A percentile compares a stretch with the other conserved stretches of the same genome.
Conservation (phyloP, 345 rosid species). For the Gynandropsis gynandra region DNA sequence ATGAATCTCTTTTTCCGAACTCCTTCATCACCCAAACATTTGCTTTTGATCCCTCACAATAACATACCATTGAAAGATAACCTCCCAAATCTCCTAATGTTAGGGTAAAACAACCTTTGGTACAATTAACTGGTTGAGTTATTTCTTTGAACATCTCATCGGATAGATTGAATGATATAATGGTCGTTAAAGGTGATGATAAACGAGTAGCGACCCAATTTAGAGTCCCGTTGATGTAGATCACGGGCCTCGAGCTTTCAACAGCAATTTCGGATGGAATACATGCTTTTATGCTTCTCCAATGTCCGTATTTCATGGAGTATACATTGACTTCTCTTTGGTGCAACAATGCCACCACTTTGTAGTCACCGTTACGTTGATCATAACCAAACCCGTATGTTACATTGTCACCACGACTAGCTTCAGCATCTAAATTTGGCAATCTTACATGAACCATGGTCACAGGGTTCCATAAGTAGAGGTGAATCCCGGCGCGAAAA, state of each 20-base stretch:
- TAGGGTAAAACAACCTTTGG: slow-evolving; percentile 20
- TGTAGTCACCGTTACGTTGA: slow-evolving; percentile 24
- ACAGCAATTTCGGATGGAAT: slow-evolving; percentile 7
- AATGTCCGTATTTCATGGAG: slow-evolving; percentile 21
- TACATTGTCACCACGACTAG: slow-evolving; percentile 2
- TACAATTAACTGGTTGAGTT: slow-evolving; percentile 17
- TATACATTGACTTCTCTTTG: slow-evolving; percentile 21
- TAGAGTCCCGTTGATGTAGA: slow-evolving; percentile 26
- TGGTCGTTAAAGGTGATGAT: slow-evolving; percentile 13
- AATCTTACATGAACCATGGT: slow-evolving; percentile 23
- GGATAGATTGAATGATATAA: slow-evolving; percentile 30
- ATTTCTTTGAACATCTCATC: slow-evolving; percentile 21
- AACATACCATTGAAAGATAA: slow-evolving; percentile 21
- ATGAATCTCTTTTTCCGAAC: slow-evolving; percentile 19
- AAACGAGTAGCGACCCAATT: slow-evolving; percentile 22
- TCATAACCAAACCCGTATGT: slow-evolving; percentile 35
- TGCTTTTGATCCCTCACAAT: slow-evolving; percentile 16
- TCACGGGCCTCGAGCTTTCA: slow-evolving; percentile 20
- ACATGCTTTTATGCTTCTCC: slow-evolving; percentile 17
- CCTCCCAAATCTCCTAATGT: slow-evolving; percentile 29
- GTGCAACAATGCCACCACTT: slow-evolving; percentile 23
- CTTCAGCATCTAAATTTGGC: slow-evolving; percentile 18
- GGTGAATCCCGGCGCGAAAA: slow-evolving; percentile 17
- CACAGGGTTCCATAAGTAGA: slow-evolving; percentile 36
- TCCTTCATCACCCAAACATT: slow-evolving; percentile 33